phyloP scores from a whole-genome alignment of 768 basidiomycete species.

The Calocybe cyanea region DNA sequence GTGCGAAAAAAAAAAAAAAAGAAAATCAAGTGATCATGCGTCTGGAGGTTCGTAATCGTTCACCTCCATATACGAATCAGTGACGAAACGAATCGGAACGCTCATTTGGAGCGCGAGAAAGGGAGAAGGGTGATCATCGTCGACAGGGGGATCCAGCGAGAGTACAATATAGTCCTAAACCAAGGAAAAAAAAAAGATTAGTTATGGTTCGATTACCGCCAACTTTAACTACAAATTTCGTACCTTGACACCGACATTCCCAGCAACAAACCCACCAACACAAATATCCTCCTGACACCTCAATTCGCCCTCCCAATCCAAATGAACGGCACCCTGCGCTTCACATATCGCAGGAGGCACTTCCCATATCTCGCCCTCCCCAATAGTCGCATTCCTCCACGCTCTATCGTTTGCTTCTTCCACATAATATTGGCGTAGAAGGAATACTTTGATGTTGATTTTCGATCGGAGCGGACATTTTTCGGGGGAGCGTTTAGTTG shows the following conservation, averaged over 20 bases:
- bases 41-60: conserved; percentile 11
- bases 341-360: conserved; percentile 32
- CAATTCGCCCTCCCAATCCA: conserved; percentile 64
- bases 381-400: conserved; percentile 38
- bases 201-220: not conserved
- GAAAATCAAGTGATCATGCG: too few species aligned
- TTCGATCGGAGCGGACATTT: conserved; percentile 1
- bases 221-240: conserved; percentile 9
- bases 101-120: conserved; percentile 36
- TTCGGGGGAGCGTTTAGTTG: conserved; percentile 5
- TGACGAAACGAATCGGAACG: conserved; percentile 55
- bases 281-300: conserved; percentile 31
- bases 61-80: conserved; percentile 43
- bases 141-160: conserved; percentile 33
- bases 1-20: too few species aligned
- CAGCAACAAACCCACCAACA: conserved; percentile 44
- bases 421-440: conserved; percentile 47
- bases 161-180: conserved; percentile 57
- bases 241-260: conserved; percentile 40
- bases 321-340: conserved; percentile 24
- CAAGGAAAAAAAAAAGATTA: not conserved
- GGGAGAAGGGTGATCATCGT: conserved; percentile 27
- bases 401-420: conserved; percentile 30
- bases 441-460: conserved; percentile 40
- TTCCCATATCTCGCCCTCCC: conserved; percentile 46